Evolutionary conservation across 768 basidiomycete species (phyloP).

Genomic region (Lepiota brunneoincarnata): DNA sequence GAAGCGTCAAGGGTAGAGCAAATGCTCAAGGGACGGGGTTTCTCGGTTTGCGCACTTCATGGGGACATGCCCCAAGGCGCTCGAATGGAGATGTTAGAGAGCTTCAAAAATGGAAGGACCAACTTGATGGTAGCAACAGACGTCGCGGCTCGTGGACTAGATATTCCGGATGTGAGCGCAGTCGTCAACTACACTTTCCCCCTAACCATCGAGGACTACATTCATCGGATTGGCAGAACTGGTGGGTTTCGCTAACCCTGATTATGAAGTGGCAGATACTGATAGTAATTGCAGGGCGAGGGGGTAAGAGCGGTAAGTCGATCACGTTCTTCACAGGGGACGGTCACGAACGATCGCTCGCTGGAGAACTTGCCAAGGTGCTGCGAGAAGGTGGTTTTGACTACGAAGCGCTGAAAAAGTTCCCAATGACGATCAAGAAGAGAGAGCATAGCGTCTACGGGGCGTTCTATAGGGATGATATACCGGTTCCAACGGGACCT

Average conservation of each 20-base stretch:
- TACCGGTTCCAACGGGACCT: slow-evolving; percentile 55
- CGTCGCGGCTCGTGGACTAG: slow-evolving; percentile 94
- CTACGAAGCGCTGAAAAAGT: slow-evolving; percentile 73
- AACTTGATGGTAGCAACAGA: slow-evolving; percentile 93
- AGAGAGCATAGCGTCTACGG: slow-evolving; percentile 89
- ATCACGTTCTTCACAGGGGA: slow-evolving; percentile 98
- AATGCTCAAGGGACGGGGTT: slow-evolving; percentile 70
- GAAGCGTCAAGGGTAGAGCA: slow-evolving; percentile 90
- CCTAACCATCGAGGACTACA: slow-evolving; percentile 90
- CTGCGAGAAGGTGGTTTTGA: slow-evolving; percentile 85
- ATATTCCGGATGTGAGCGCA: slow-evolving; percentile 92
- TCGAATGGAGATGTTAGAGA: slow-evolving; percentile 81
- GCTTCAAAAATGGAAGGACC: slow-evolving; percentile 79
- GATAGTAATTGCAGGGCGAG: slow-evolving; percentile 57
- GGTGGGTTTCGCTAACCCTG: slow-evolving; percentile 41
- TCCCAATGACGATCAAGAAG: slow-evolving; percentile 98
- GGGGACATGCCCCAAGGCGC: slow-evolving; percentile 88
- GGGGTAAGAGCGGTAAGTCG: slow-evolving; percentile 84
- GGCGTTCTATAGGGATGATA: slow-evolving; percentile 76
- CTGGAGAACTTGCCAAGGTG: slow-evolving; percentile 92
- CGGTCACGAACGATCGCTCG: slow-evolving; percentile 75
- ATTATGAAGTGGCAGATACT: not conserved
- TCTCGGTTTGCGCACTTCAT: slow-evolving; percentile 79
- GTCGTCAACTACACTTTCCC: slow-evolving; percentile 99
- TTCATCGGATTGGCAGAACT: slow-evolving; percentile 88